phyloP scores from a whole-genome alignment of 2,329 filamentous ascomycete species.

The Trichophyton simii region DNA sequence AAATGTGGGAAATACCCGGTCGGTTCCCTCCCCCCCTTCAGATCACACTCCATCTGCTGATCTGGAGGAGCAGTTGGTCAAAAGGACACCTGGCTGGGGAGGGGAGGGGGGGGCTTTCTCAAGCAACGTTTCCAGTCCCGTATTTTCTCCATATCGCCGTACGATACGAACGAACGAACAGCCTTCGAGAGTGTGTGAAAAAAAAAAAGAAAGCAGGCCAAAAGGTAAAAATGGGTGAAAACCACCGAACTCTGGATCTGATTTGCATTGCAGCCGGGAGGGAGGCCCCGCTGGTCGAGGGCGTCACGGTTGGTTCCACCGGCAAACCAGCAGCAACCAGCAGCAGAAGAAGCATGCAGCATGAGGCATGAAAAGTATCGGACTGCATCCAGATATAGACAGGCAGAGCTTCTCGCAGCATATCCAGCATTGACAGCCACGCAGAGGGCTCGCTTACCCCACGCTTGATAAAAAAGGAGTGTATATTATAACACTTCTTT shows the following conservation, averaged over 20 bases:
- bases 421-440: neutral
- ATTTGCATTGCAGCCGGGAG: conserved; percentile 4
- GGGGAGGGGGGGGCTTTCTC: neutral
- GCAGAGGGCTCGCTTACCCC: neutral
- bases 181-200: neutral
- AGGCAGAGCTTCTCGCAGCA: neutral
- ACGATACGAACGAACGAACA: neutral
- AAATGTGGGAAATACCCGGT: neutral
- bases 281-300: conserved; percentile 3
- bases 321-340: neutral
- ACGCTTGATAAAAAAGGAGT: neutral
- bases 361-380: neutral
- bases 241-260: conserved; percentile 3
- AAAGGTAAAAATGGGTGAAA: neutral
- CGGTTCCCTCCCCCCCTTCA: no score
- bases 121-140: neutral
- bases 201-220: neutral
- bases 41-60: neutral
- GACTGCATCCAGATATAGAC: neutral
- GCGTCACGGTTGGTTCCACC: conserved; percentile 3
- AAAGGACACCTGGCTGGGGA: neutral
- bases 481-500: no score
- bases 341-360: neutral
- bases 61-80: neutral
- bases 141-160: neutral